A percentile compares a stretch with the other conserved stretches of the same genome.
These are phyloP conservation scores for Azolla pinnata DNA, from an alignment of 75 land plant genomes.

Conservation along the genomic window DNA sequence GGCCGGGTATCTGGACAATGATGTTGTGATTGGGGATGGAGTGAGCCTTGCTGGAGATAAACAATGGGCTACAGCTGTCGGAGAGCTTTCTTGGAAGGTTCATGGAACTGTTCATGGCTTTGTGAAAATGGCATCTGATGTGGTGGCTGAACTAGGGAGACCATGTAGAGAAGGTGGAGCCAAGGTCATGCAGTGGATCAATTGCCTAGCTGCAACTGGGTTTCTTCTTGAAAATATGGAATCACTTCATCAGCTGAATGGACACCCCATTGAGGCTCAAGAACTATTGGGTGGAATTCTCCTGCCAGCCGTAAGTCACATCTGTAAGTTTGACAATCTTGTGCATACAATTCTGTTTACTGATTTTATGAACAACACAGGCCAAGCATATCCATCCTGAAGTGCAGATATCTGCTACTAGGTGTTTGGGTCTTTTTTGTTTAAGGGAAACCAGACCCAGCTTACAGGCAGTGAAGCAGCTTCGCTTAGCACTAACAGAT, in stretches of 20 bases:
- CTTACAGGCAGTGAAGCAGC: slow-evolving; percentile 51
- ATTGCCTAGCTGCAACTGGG: slow-evolving; percentile 69
- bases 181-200: slow-evolving; percentile 78
- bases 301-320: slow-evolving; percentile 61
- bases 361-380: slow-evolving; percentile 29
- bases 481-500: slow-evolving; percentile 39
- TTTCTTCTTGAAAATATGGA: slow-evolving; percentile 58
- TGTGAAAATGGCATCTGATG: slow-evolving; percentile 55
- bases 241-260: slow-evolving; percentile 37
- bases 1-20: slow-evolving; percentile 45
- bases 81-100: slow-evolving; percentile 59
- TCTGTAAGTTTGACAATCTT: too few species aligned
- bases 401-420: slow-evolving; percentile 60
- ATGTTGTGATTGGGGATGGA: slow-evolving; percentile 73
- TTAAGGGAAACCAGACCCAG: slow-evolving; percentile 46
- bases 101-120: slow-evolving; percentile 76
- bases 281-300: slow-evolving; percentile 66
- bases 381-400: slow-evolving; percentile 69
- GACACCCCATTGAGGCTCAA: slow-evolving; percentile 45
- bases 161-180: slow-evolving; percentile 91
- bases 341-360: too few species aligned
- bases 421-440: slow-evolving; percentile 76
- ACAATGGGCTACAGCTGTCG: slow-evolving; percentile 77
- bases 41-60: slow-evolving; percentile 80
- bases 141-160: slow-evolving; percentile 54